Base-by-base conservation (phyloP, 2,329 filamentous ascomycete genomes). In the Periconia macrospinosa region DNA sequence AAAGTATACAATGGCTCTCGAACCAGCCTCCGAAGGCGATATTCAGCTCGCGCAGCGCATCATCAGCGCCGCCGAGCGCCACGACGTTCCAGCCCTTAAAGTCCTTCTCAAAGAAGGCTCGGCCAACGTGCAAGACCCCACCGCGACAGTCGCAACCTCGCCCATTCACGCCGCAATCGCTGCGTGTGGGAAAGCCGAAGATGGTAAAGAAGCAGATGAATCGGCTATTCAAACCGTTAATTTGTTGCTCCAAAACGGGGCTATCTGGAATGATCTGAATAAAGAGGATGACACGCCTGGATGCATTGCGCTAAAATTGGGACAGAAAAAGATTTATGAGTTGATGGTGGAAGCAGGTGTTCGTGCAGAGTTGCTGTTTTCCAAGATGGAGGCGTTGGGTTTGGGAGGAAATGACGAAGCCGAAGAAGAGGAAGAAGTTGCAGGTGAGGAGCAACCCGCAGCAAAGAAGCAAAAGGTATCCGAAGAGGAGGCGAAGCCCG, bases 231-330 rank as follows among this genome's bases (percentile, higher is more conserved):
- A 68, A 41, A 72, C 69, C 0, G 64, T 73, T 15, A 54, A 69
- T 17, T 53, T 70, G 9, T 47, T 74, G 30, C 65, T 74, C 11
- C 58, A 71, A 45, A 73, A 74, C 52, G 71, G 71, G n/a, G 70
- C 69, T 17, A 72, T 74, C 50, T 74, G 70, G 71, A 74, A 74
- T 48, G 71, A 73, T 48, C 53, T 73, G 52, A 72, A 73, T 58
- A 68, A 66, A 46, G 64, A 72, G 30, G 71, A 72, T 41, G 71
- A 74, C n/a, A 73, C 71, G 14, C 71, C 70, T 10, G 71, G 71
- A 56, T 74, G 70, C 49, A 68, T 74, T 46, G 71, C 70, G 6
- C 62, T 71, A 11, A 57, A 65, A 10, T 52, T 70, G 8, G 69
- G 65, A 17, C 69, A 72, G 45, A 66, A 67, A 50, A 65, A 68